phyloP scores from a whole-genome alignment of 345 rosid genomes.

The Microcos paniculata region DNA sequence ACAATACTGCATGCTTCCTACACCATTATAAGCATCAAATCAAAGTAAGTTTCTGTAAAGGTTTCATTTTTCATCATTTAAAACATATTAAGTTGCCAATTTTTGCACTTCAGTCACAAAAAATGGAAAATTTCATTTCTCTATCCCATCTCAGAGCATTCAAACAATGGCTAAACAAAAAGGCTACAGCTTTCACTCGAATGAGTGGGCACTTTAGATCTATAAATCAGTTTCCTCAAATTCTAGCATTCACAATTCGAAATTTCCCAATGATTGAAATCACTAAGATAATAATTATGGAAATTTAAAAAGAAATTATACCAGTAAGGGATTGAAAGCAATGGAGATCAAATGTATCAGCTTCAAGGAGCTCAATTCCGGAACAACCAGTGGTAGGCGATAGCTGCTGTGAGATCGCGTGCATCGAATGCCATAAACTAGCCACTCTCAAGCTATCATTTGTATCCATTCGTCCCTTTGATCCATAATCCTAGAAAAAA shows the following conservation, averaged over 20 bases:
- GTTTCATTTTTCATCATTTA: background rate
- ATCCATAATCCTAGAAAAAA: slow-evolving; percentile 80
- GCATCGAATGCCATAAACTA: slow-evolving; percentile 99
- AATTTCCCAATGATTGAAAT: background rate
- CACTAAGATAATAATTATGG: background rate
- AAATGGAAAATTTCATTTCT: background rate
- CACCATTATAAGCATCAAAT: background rate
- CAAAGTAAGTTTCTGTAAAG: background rate
- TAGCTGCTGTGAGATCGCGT: slow-evolving; percentile 97
- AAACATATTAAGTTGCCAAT: background rate
- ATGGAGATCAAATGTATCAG: slow-evolving; percentile 92
- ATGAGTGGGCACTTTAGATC: background rate
- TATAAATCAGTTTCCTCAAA: too few species aligned
- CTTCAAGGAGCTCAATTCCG: slow-evolving; percentile 96
- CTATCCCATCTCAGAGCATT: background rate
- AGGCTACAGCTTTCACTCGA: background rate
- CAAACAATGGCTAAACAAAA: slow-evolving; percentile 4
- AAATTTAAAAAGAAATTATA: slow-evolving; percentile 11
- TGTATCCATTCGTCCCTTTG: slow-evolving; percentile 93
- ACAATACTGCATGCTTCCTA: background rate
- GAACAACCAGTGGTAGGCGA: slow-evolving; percentile 83
- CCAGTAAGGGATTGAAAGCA: slow-evolving; percentile 97
- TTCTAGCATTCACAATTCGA: background rate
- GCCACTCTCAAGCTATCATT: slow-evolving; percentile 98
- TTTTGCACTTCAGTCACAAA: background rate